Conservation (phyloP, 495 filamentous ascomycete species). For the Ascodesmis nigricans region DNA sequence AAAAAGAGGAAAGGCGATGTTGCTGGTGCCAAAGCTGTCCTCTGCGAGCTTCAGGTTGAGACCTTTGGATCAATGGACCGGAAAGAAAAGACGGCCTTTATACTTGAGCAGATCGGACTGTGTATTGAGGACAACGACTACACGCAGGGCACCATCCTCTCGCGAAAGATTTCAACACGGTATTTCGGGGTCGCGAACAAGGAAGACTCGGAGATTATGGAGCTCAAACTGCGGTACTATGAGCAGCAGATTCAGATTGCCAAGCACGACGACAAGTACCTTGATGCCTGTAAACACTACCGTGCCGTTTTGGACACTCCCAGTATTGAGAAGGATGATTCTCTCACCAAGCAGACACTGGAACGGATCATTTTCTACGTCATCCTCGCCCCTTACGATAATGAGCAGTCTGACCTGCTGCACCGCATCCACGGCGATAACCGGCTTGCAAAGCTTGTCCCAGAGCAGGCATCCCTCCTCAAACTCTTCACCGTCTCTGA, state of each 20-base stretch:
- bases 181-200: slow-evolving; percentile 46
- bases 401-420: slow-evolving; percentile 92
- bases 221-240: slow-evolving; percentile 88
- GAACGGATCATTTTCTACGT: slow-evolving; percentile 93
- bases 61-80: slow-evolving; percentile 96
- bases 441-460: slow-evolving; percentile 21
- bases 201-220: slow-evolving; percentile 79
- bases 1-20: slow-evolving; percentile 87
- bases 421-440: slow-evolving; percentile 63
- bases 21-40: slow-evolving; percentile 67
- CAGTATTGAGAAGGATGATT: slow-evolving; percentile 69
- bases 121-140: slow-evolving; percentile 93
- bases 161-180: slow-evolving; percentile 84
- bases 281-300: slow-evolving; percentile 94
- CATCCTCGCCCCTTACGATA: slow-evolving; percentile 89
- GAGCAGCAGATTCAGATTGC: slow-evolving; percentile 86
- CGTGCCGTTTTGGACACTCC: slow-evolving; percentile 87
- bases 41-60: slow-evolving; percentile 95
- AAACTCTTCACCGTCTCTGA: slow-evolving; percentile 90
- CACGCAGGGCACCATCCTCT: slow-evolving; percentile 84
- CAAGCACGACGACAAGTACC: slow-evolving; percentile 91
- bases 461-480: slow-evolving; percentile 37
- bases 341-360: slow-evolving; percentile 61
- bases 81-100: slow-evolving; percentile 95
- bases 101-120: slow-evolving; percentile 78